Conservation (phyloP, 345 rosid genomes). For the Carallia pectinifolia region DNA sequence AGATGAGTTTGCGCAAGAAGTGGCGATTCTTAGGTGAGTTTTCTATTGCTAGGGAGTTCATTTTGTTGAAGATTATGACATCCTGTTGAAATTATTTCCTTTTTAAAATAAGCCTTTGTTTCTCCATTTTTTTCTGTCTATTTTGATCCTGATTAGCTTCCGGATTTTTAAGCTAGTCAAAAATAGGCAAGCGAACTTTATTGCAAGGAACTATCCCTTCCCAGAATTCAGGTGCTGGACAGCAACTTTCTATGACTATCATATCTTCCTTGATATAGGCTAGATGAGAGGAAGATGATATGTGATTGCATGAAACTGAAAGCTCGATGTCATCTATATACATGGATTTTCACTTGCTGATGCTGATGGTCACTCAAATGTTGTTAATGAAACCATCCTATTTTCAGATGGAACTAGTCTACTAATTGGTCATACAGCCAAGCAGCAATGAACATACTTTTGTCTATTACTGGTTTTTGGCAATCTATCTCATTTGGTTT, state of each 20-base stretch:
- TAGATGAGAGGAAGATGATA: not conserved
- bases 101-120: not conserved
- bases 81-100: not conserved
- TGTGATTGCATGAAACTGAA: not conserved
- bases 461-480: not conserved
- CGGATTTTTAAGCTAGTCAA: not conserved
- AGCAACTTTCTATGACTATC: not conserved
- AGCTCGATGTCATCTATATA: not conserved
- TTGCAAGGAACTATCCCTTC: not conserved
- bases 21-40: constrained; percentile 60
- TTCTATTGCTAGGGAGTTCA: not conserved
- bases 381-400: not conserved
- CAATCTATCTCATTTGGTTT: not conserved
- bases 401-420: not conserved
- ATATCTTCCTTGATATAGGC: not conserved
- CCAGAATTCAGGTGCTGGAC: constrained; percentile 1
- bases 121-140: not conserved
- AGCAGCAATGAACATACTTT: not conserved
- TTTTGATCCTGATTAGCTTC: not conserved
- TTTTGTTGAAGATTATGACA: not conserved
- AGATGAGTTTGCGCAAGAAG: constrained; percentile 66
- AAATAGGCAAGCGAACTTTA: not conserved
- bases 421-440: not conserved
- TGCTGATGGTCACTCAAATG: not conserved
- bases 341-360: not conserved